Base-by-base conservation (phyloP, 2,329 filamentous ascomycete genomes). In the Pestalotiopsis sp. region DNA sequence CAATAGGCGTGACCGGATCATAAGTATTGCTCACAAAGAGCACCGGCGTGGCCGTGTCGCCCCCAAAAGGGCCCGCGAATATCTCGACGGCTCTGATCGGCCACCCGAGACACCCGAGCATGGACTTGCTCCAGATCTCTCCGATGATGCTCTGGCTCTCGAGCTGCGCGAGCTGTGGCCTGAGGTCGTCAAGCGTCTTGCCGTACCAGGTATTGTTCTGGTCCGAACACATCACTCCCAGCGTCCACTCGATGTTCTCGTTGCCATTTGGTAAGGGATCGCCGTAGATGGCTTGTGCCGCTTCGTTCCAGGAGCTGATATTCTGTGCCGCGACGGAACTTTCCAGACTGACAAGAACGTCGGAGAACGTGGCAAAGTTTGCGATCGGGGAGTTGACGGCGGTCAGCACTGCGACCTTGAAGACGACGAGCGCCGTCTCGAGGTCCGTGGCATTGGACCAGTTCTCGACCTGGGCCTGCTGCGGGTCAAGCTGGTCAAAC, bases 401-500 rank as follows among this genome's bases (percentile, higher is more conserved):
- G 13, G 36, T 45, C 36, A 69, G 58, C 25, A 71, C 36, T 27
- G 31, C 61, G 5, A 62, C 39, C 38, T 71, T 69, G n/a, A 71
- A 14, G n/a, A 49, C 31, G 3, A 68, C 57, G 31, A 71, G 25
- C 17, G 69, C 69, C 11, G 59, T 20, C 41, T 70, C 72, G 17
- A 73, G 62, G 4, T 70, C 71, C n/a, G 67, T 68, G 38, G 59
- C 72, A 52, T 75, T 75, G 1, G 60, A 45, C 74, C 74, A 75
- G 2, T 61, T 58, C 17, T 72, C 67, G 4, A 57, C 66, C 12
- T 68, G 64, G 7, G 73, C 72, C 23, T 52, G 70, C 2, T 65
- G 41, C 5, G 69, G 65, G 31, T 74, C 69, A 7, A 76, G 73
- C 36, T 69, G 69, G 2, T 20, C 49, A 45, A 73, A 72, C 1